Evolutionary conservation across 371 early-diverging fungal species (phyloP), one percentile per base, ranked within the genome.

Genomic region (Saksenaea vasiformis): DNA sequence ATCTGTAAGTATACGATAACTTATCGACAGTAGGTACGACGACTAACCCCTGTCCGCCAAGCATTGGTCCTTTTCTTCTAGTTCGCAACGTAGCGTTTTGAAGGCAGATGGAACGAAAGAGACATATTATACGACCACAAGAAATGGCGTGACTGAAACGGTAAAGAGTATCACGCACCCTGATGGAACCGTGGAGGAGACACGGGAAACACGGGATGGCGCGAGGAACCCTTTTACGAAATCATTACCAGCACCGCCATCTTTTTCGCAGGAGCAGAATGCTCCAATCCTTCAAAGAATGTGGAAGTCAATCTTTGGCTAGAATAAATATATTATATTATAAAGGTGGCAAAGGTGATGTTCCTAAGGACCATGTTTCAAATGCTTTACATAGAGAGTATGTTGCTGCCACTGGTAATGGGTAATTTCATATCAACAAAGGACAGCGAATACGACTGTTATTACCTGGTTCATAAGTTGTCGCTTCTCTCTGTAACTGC

Each of bases 111-210:
- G 80, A 1, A 72, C 76, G 3, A 70, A 77, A 57, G 71, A 75
- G 63, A 72, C 77, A 0, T 60, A 62, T 5, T 67, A 58, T 1
- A 76, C 76, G 0, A 67, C 64, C 4, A 71, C 71, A 14, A 41
- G 54, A 5, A 77, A 80, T 26, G 80, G 77, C 22, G 56, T 70
- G 0, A 80, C 76, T 11, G 77, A 80, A 58, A 80, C 76, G 0
- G 64, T 72, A 1, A 71, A 60, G 58, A 64, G 67, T 8, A 61
- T 75, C 24, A 64, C 54, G 5, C 65, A 73, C 58, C 69, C 80
- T 1, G 75, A 80, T 63, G 80, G 80, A 1, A 69, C 64, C 10
- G 65, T 67, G 1, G 74, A 77, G 44, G 76, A 80, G 56, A 69
- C 62, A 0, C 31, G 60, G 22, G 74, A 79, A 62, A 26, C 57